phyloP scores from a whole-genome alignment of 163 green algal species.

The Scenedesmus sp. region DNA sequence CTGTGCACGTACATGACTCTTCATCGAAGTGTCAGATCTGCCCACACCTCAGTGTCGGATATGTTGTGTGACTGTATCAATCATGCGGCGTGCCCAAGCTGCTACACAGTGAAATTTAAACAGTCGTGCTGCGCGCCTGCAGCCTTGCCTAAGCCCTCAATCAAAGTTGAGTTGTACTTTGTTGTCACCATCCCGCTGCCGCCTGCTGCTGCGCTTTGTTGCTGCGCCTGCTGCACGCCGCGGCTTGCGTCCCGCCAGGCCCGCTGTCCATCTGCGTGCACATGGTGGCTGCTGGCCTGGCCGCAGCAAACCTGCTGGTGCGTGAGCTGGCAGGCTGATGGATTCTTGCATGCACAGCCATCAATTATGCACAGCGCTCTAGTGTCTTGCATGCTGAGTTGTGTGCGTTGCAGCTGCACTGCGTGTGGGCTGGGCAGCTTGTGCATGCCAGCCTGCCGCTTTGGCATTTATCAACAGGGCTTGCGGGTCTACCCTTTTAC shows the following conservation, averaged over 20 bases:
- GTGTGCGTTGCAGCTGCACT: not conserved
- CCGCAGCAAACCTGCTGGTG: slow-evolving; percentile 67
- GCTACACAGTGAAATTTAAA: not conserved
- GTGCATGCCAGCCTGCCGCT: not conserved
- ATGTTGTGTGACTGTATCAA: not conserved
- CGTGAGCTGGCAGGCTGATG: not conserved
- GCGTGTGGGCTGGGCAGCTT: not conserved
- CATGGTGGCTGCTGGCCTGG: slow-evolving; percentile 62
- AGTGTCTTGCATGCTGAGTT: not conserved
- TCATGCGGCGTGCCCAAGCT: not conserved
- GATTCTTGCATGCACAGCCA: not conserved
- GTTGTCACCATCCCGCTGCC: not conserved
- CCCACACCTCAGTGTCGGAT: not conserved
- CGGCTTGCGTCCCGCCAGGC: not conserved
- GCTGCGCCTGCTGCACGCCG: not conserved
- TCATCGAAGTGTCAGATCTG: not conserved
- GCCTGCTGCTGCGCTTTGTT: not conserved
- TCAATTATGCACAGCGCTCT: not conserved
- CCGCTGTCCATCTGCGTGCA: slow-evolving; percentile 61
- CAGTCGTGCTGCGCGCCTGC: not conserved
- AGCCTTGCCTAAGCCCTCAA: not conserved
- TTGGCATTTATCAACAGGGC: no score
- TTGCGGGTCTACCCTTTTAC: no score
- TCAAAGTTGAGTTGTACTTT: no score
- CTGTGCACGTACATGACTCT: not conserved